phyloP scores from a whole-genome alignment of 2,329 filamentous ascomycete genomes.

The Alternaria arbusti region DNA sequence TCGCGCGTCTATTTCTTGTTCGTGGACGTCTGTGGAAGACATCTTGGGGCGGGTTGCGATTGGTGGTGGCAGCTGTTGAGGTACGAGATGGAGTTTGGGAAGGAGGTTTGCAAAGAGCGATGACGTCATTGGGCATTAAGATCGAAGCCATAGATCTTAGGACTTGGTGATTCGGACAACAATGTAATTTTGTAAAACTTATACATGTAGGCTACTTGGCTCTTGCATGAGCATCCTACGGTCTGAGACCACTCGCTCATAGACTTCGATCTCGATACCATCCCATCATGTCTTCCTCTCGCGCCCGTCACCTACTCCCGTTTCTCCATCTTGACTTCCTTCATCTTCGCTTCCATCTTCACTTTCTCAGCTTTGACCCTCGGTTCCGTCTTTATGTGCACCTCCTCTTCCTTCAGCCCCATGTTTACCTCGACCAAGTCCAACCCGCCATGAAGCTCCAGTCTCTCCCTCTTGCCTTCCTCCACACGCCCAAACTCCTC shows the following conservation, averaged over 20 bases:
- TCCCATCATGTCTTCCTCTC: background rate
- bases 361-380: background rate
- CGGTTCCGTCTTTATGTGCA: background rate
- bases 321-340: background rate
- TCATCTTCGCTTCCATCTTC: background rate
- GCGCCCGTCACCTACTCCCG: background rate
- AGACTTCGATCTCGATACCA: background rate
- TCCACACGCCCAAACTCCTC: background rate
- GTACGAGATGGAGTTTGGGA: background rate
- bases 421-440: background rate
- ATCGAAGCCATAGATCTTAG: background rate
- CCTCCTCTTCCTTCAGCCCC: background rate
- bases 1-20: constrained; percentile 26
- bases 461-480: background rate
- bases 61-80: background rate
- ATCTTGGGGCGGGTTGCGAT: background rate
- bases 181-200: background rate
- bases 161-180: background rate
- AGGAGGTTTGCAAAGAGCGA: background rate
- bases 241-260: background rate
- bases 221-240: background rate
- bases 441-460: background rate
- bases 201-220: background rate
- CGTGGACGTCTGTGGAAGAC: constrained; percentile 4
- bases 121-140: background rate